phyloP scores from a whole-genome alignment of 371 early-diverging fungal species.

The Cokeromyces recurvatus region DNA sequence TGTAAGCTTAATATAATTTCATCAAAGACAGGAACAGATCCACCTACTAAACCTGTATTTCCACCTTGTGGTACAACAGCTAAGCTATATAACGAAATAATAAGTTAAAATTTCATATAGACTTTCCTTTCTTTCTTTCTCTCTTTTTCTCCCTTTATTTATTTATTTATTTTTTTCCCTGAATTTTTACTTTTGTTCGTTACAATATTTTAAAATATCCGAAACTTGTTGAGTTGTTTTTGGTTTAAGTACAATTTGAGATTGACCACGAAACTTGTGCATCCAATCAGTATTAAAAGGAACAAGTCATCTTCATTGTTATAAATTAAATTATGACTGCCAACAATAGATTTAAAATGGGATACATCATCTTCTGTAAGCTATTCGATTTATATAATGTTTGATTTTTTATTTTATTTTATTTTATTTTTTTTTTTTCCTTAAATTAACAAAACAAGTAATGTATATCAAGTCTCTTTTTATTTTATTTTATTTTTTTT shows the following conservation, averaged over 20 bases:
- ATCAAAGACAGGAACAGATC: slow-evolving; percentile 66
- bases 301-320: slow-evolving; percentile 53
- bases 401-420: background rate
- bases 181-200: slow-evolving; percentile 55
- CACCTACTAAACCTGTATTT: slow-evolving; percentile 40
- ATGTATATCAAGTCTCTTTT: background rate
- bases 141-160: too few species aligned
- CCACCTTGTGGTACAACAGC: slow-evolving; percentile 98
- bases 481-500: too few species aligned
- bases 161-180: background rate
- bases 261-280: slow-evolving; percentile 84
- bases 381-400: slow-evolving; percentile 10
- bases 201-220: slow-evolving; percentile 84
- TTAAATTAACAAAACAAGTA: too few species aligned
- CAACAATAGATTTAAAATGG: slow-evolving; percentile 57
- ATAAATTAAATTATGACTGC: slow-evolving; percentile 42
- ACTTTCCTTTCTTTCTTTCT: too few species aligned
- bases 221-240: slow-evolving; percentile 84
- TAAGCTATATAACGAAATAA: slow-evolving; percentile 32
- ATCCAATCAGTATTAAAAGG: slow-evolving; percentile 89
- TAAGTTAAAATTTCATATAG: too few species aligned
- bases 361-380: slow-evolving; percentile 55
- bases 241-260: slow-evolving; percentile 83
- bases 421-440: too few species aligned
- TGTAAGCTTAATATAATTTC: slow-evolving; percentile 83